A percentile compares a stretch with the other conserved stretches of the same genome.
Evolutionary conservation across 306 rosid genomes (phyloP).

Genomic region (Urtica urens): DNA sequence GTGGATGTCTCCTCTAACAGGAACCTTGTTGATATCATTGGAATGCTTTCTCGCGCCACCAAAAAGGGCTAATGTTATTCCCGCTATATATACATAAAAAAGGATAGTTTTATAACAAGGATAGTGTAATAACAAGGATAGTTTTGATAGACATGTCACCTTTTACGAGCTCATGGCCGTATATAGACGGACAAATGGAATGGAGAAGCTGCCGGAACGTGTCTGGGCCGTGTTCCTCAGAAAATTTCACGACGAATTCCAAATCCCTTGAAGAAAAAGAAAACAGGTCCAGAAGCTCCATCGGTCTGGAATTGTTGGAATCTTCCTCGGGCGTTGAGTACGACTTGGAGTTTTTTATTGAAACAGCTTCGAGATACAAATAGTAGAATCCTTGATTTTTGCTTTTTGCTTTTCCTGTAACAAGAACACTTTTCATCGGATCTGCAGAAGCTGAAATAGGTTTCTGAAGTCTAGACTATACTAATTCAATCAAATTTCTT

Average conservation of each 20-base stretch:
- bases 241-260: conserved; percentile 74
- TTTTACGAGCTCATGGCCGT: conserved; percentile 96
- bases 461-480: neutral
- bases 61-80: conserved; percentile 74
- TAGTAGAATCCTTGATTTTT: conserved; percentile 87
- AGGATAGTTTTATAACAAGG: too few species aligned
- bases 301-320: conserved; percentile 45
- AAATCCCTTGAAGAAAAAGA: conserved; percentile 42
- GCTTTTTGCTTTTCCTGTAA: conserved; percentile 71
- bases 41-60: conserved; percentile 85
- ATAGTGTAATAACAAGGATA: too few species aligned
- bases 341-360: conserved; percentile 71
- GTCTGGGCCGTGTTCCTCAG: conserved; percentile 63
- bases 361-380: conserved; percentile 82
- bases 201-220: conserved; percentile 81
- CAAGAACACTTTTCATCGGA: conserved; percentile 7
- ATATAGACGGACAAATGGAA: conserved; percentile 90
- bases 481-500: neutral
- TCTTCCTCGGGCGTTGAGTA: conserved; percentile 45
- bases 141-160: too few species aligned
- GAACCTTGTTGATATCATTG: conserved; percentile 86
- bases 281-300: conserved; percentile 53
- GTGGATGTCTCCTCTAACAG: conserved; percentile 95
- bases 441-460: neutral
- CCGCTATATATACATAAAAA: conserved; percentile 71